Conservation (phyloP, 2,329 filamentous ascomycete genomes). For the Pseudocercospora cruenta region DNA sequence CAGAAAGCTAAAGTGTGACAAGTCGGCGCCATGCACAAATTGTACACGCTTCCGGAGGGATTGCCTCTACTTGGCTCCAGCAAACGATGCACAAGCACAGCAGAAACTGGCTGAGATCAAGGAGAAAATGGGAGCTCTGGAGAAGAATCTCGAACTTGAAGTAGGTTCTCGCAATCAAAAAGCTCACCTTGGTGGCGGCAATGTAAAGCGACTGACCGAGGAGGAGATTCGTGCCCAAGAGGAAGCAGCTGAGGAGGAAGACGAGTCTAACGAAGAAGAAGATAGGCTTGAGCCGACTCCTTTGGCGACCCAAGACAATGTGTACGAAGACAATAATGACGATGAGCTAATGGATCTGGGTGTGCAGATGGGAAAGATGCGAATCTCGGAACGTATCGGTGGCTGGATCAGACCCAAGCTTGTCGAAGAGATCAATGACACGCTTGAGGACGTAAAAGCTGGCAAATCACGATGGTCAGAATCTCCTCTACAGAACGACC, state of each 20-base stretch:
- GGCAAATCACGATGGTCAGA: conserved; percentile 30
- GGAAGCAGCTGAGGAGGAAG: conserved; percentile 60
- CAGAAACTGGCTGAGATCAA: conserved; percentile 75
- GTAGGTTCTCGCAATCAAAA: conserved; percentile 54
- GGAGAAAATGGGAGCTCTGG: conserved; percentile 74
- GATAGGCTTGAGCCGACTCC: conserved; percentile 64
- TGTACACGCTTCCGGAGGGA: conserved; percentile 58
- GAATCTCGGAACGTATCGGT: conserved; percentile 73
- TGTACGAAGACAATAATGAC: conserved; percentile 67
- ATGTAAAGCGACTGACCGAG: conserved; percentile 24
- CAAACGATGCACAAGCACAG: conserved; percentile 70
- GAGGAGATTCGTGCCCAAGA: conserved; percentile 46
- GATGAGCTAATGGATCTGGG: conserved; percentile 74
- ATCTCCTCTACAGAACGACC: conserved; percentile 22
- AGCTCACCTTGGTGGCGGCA: conserved; percentile 31
- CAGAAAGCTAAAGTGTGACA: conserved; percentile 79
- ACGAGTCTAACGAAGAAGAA: conserved; percentile 56
- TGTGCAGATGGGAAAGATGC: conserved; percentile 71
- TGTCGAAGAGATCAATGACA: conserved; percentile 64
- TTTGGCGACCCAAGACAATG: conserved; percentile 66
- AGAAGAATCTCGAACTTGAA: conserved; percentile 70
- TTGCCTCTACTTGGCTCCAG: conserved; percentile 67
- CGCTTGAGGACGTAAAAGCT: conserved; percentile 36
- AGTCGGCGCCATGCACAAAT: conserved; percentile 70
- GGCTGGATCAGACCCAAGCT: conserved; percentile 72